These are phyloP conservation scores for Friedmanniomyces simplex DNA, from an alignment of 495 filamentous ascomycete species.

Conservation along the genomic window DNA sequence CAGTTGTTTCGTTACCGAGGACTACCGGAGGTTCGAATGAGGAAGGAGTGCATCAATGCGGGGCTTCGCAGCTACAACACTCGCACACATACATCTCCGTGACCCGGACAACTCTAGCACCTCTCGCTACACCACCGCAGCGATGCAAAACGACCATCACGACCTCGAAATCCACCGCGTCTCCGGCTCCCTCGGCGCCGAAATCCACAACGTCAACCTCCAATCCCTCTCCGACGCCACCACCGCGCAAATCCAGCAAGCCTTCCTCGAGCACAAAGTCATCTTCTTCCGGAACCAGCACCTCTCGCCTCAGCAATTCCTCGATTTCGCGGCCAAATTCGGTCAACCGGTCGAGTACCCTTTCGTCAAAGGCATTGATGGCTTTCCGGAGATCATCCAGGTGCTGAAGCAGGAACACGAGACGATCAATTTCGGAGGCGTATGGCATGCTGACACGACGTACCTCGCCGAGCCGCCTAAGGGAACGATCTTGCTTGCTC, in stretches of 20 bases:
- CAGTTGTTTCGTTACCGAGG: no score
- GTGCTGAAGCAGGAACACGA: conserved; percentile 14
- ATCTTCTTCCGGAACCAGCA: conserved; percentile 38
- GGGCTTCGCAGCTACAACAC: no score
- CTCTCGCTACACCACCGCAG: background rate
- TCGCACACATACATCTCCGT: no score
- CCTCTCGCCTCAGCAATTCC: conserved; percentile 20
- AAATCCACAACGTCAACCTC: conserved; percentile 13
- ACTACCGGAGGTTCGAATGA: no score
- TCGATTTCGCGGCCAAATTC: conserved; percentile 14
- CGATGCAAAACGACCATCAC: background rate
- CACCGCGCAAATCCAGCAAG: conserved; percentile 11
- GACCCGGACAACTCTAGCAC: no score
- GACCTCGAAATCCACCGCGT: conserved; percentile 1
- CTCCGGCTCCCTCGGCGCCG: conserved; percentile 10
- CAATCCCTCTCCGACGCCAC: background rate
- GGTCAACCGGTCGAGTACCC: conserved; percentile 17
- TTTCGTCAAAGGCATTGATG: conserved; percentile 10
- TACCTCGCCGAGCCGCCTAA: conserved; percentile 30
- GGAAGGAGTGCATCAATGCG: no score
- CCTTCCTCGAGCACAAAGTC: conserved; percentile 36
- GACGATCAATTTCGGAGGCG: conserved; percentile 19
- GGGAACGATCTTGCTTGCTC: conserved; percentile 27
- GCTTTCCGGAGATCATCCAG: conserved; percentile 19
- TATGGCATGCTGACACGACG: conserved; percentile 28